Evolutionary conservation across 169 alveolate species (phyloP), one percentile per base, ranked within the genome.

Genomic region (Eimeria maxima): DNA sequence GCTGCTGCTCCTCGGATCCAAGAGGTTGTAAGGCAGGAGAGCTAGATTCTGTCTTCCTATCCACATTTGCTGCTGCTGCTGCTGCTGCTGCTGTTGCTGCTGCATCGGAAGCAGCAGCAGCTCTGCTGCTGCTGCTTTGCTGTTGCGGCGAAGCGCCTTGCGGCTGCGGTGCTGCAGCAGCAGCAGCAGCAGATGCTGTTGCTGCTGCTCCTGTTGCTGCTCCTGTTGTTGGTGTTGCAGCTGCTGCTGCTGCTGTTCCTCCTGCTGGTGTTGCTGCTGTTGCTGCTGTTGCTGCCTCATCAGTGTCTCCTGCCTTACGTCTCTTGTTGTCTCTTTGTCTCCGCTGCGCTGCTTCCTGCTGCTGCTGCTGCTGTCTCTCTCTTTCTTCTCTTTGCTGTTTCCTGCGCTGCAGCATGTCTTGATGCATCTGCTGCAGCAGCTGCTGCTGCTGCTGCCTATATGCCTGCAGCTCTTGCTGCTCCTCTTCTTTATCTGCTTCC

Each of bases 401-500:
- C 33, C 92, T 76, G 42, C 24, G n/a, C 57, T 44, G 55, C 60
- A 84, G 76, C 92, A 84, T 84, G 0, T 84, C 92, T 3, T 53
- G 78, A 11, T 84, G 76, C 78, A 84, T 76, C 80, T 84, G 78
- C 73, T 84, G 80, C 92, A 84, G 92, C 92, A 33, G 71, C 92
- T 55, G 73, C 92, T 84, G 92, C 92, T 84, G 92, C 76, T 84
- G 92, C 78, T 84, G 92, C 78, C 0, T 6, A 38, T 57, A 84
- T 27, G 53, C 78, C 78, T 84, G 60, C 78, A 55, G 4, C 92
- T 84, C 92, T 42, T 57, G 92, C 92, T 84, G 92, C 92, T 84
- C 76, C 60, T 84, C 78, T 44, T 84, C 65, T 29, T 78, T 29
- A 38, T 84, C 92, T 3, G 92, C 53, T 29, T 53, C 44, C 10